Conservation (phyloP, 2,329 filamentous ascomycete genomes). For the Colletotrichum musicola region DNA sequence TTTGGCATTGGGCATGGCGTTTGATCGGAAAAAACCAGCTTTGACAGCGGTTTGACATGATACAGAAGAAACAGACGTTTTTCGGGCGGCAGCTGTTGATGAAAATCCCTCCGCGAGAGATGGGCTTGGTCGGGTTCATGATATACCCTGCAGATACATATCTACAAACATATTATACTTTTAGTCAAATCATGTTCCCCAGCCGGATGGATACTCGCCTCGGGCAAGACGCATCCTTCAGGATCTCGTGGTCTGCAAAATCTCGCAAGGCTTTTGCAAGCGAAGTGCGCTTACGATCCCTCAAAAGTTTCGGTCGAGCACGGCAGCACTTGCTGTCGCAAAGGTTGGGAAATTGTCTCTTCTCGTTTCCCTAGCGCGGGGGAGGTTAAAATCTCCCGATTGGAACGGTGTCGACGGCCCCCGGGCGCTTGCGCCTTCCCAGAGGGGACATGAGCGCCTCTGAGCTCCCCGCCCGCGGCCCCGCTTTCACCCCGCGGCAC, state of each 20-base stretch:
- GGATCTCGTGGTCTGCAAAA: not conserved
- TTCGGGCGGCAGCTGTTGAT: conserved; percentile 12
- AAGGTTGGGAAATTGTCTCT: conserved; percentile 1
- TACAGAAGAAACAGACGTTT: not conserved
- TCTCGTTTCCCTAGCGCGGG: conserved; percentile 9
- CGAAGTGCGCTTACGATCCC: conserved; percentile 14
- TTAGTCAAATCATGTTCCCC: conserved; percentile 2
- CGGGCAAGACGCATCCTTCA: not conserved
- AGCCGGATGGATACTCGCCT: not conserved
- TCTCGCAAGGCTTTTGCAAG: not conserved
- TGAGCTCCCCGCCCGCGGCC: conserved; percentile 20
- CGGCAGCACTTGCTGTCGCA: conserved; percentile 26
- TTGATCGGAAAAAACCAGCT: conserved; percentile 17
- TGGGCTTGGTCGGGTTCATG: conserved; percentile 15
- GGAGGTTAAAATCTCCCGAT: conserved; percentile 31
- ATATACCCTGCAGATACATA: conserved; percentile 23
- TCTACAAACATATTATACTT: not conserved
- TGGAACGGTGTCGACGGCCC: not conserved
- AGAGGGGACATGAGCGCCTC: conserved; percentile 5
- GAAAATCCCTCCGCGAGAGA: conserved; percentile 7
- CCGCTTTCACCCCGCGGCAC: conserved; percentile 27
- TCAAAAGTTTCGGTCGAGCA: not conserved
- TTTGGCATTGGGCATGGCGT: conserved; percentile 16
- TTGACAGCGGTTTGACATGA: conserved; percentile 34
- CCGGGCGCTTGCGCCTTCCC: conserved; percentile 33